phyloP scores from a whole-genome alignment of 2,329 filamentous ascomycete species.

The Pseudopyrenochaeta lycopersici region DNA sequence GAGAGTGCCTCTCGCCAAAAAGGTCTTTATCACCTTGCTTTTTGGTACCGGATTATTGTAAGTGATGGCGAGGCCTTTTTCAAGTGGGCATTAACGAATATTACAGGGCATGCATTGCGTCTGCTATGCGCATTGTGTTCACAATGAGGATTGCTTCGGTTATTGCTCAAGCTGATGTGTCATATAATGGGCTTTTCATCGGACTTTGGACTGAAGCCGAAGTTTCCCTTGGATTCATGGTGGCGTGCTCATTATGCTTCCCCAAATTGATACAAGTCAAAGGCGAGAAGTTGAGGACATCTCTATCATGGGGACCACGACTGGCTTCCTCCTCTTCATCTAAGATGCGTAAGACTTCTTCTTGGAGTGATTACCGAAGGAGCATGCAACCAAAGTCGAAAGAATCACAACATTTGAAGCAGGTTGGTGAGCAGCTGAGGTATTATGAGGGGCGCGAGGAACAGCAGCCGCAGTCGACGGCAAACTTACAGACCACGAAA shows the following conservation, averaged over 20 bases:
- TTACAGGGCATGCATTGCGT: slow-evolving; percentile 34
- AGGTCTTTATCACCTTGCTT: slow-evolving; percentile 32
- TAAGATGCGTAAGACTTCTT: slow-evolving; percentile 2
- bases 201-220: slow-evolving; percentile 38
- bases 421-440: not conserved
- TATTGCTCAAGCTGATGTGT: slow-evolving; percentile 34
- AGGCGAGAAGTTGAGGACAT: slow-evolving; percentile 21
- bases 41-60: slow-evolving; percentile 39
- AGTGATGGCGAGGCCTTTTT: slow-evolving; percentile 5
- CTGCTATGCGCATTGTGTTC: slow-evolving; percentile 38
- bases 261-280: slow-evolving; percentile 37
- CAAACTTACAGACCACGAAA: not conserved
- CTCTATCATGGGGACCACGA: slow-evolving; percentile 25
- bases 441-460: slow-evolving; percentile 7
- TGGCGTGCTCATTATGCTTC: slow-evolving; percentile 35
- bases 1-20: slow-evolving; percentile 30
- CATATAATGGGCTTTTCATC: slow-evolving; percentile 36
- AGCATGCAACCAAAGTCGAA: not conserved
- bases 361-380: not conserved
- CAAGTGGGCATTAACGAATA: slow-evolving; percentile 2
- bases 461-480: not conserved
- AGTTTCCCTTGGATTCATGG: slow-evolving; percentile 36
- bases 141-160: slow-evolving; percentile 29
- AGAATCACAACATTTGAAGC: not conserved
- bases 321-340: slow-evolving; percentile 4